Evolutionary conservation across 768 basidiomycete species (phyloP).

Genomic region (Suillus sp.): DNA sequence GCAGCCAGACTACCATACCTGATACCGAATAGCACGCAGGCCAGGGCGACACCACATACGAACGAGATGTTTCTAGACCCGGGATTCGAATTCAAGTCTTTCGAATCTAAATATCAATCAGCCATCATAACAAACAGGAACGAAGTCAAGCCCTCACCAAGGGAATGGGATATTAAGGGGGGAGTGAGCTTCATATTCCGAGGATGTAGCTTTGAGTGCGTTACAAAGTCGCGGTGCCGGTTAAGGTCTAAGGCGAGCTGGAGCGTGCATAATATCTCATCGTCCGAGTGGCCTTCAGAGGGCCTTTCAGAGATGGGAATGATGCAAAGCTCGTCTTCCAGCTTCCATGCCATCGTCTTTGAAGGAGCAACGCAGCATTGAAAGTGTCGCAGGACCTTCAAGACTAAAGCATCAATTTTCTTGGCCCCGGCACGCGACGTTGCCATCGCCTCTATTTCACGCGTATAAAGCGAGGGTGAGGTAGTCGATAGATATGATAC

Average conservation of each 20-base stretch:
- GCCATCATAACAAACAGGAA: not conserved
- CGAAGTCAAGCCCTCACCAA: not conserved
- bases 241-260: constrained; percentile 31
- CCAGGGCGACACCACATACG: not conserved
- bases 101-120: not conserved
- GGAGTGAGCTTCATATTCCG: constrained; percentile 24
- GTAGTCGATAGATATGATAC: constrained; percentile 48
- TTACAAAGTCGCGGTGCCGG: constrained; percentile 26
- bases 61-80: not conserved
- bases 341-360: constrained; percentile 29
- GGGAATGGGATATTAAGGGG: constrained; percentile 1
- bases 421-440: constrained; percentile 15
- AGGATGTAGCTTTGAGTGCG: constrained; percentile 27
- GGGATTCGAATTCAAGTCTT: not conserved
- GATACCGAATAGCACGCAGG: not conserved
- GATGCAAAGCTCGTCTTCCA: constrained; percentile 30
- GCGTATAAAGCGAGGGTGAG: constrained; percentile 31
- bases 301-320: constrained; percentile 19
- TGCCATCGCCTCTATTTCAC: constrained; percentile 19
- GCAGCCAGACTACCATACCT: not conserved
- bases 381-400: constrained; percentile 43
- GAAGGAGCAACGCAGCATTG: constrained; percentile 36
- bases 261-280: constrained; percentile 19
- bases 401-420: constrained; percentile 49
- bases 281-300: constrained; percentile 4